These are phyloP conservation scores for Camillea tinctor DNA, from an alignment of 2,329 filamentous ascomycete genomes.

Conservation along the genomic window DNA sequence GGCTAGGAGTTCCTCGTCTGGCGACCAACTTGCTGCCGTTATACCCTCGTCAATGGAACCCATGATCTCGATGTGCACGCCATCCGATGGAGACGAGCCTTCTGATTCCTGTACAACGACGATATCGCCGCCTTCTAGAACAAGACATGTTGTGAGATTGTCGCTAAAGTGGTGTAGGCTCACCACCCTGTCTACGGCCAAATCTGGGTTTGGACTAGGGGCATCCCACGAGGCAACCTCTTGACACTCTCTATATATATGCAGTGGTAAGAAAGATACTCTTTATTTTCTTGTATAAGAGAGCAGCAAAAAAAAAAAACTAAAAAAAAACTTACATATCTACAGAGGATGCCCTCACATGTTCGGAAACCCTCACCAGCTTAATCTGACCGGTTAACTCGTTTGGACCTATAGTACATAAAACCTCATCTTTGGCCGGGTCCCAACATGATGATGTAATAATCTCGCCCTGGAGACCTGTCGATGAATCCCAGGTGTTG, in stretches of 20 bases:
- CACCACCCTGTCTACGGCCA: conserved; percentile 72
- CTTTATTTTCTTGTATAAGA: conserved; percentile 6
- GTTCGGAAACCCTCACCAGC: conserved; percentile 56
- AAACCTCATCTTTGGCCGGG: conserved; percentile 68
- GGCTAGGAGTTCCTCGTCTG: conserved; percentile 86
- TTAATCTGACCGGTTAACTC: conserved; percentile 69
- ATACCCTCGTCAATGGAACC: conserved; percentile 94
- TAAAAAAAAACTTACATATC: conserved; percentile 39
- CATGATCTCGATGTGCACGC: conserved; percentile 89
- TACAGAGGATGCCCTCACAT: conserved; percentile 35
- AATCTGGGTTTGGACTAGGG: conserved; percentile 72
- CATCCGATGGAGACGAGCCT: conserved; percentile 43
- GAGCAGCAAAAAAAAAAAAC: no score
- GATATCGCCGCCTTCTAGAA: conserved; percentile 89
- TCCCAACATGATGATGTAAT: conserved; percentile 86
- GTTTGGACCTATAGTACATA: conserved; percentile 83
- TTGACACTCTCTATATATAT: conserved; percentile 37
- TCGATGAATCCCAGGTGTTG: conserved; percentile 59
- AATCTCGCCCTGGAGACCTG: conserved; percentile 46
- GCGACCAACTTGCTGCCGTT: conserved; percentile 85
- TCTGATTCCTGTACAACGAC: conserved; percentile 74
- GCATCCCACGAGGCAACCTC: conserved; percentile 86
- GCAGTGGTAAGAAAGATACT: conserved; percentile 2
- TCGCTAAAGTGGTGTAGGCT: conserved; percentile 85
- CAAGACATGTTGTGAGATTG: conserved; percentile 71